Evolutionary conservation across 306 rosid genomes (phyloP).

Genomic region (Phaseolus lunatus): DNA sequence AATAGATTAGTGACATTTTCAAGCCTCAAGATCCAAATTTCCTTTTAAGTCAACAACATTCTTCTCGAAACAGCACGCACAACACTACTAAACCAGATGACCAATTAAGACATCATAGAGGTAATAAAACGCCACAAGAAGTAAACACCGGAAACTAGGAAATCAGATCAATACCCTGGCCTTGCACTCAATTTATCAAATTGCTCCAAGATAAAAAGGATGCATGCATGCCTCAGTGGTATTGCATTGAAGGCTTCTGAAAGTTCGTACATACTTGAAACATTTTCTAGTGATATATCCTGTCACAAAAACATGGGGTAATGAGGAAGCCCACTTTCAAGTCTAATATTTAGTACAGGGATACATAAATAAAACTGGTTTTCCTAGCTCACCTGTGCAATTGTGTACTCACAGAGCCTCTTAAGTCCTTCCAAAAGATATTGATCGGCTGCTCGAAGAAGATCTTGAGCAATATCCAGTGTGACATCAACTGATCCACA

Average conservation of each 20-base stretch:
- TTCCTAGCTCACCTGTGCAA: conserved; percentile 79
- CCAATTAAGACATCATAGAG: not conserved
- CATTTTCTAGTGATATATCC: conserved; percentile 92
- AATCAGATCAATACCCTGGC: conserved; percentile 79
- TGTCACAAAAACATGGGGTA: conserved; percentile 45
- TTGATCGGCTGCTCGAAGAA: conserved; percentile 98
- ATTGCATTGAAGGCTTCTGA: conserved; percentile 94
- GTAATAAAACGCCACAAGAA: not conserved
- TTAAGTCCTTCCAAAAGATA: conserved; percentile 98
- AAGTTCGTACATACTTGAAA: conserved; percentile 94
- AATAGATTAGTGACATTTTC: conserved; percentile 6
- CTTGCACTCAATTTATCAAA: conserved; percentile 82
- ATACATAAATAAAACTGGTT: not conserved
- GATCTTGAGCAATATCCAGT: conserved; percentile 95
- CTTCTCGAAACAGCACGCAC: not conserved
- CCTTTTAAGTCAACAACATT: not conserved
- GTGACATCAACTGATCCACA: conserved; percentile 91
- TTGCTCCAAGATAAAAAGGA: conserved; percentile 88
- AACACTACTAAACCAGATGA: not conserved
- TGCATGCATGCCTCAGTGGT: conserved; percentile 95
- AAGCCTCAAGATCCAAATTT: conserved; percentile 5
- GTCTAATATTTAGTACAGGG: conserved; percentile 29
- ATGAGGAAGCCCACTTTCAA: conserved; percentile 34
- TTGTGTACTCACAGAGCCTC: conserved; percentile 91
- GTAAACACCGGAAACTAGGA: conserved; percentile 26